Base-by-base conservation (phyloP, 805 yeast genomes). In the Wickerhamiella australiensis region DNA sequence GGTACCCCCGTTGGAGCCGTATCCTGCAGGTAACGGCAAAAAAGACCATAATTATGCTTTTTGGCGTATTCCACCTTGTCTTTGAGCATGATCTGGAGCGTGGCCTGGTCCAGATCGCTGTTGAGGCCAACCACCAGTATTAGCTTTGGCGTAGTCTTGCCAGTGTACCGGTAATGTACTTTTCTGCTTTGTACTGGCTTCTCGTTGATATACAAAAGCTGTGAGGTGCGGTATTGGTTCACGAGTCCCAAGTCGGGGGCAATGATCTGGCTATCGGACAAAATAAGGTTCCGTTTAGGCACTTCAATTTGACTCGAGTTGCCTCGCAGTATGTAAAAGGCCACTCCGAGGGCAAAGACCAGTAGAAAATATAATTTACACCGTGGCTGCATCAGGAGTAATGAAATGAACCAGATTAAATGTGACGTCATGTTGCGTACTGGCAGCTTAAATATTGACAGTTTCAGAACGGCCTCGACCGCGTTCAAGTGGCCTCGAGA, bases 21-120 rank as follows among this genome's bases (percentile, higher is more conserved):
- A 62, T 87, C 95, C 64, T 85, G 90, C 20, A 74, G 60, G 85
- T 94, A 86, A 49, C 95, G 74, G 9, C 81, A 76, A 58, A 83
- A 87, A 21, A 85, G 65, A 33, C 94, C 95, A 61, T 80, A 86
- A 23, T 74, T 73, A 58, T 85, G 85, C 8, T 66, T 67, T 61
- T 80, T 82, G 2, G 92, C 92, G 60, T 86, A 87, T 60, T 81
- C 82, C 27, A 82, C 82, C 62, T 95, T 74, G 64, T 87, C 87
- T 62, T 84, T 86, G 13, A 84, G 82, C 49, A 85, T 68, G 49
- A 73, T 73, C 7, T 78, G 74, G 42, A 86, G 69, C 29, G 74
- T 73, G 36, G 74, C 61, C 26, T 79, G 76, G 58, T 77, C 78
- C 50, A 72, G 75, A 47, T 82, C 84, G 58, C 77, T 83, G 67